Base-by-base conservation (phyloP, 1,284 basidiomycete species). In the Erythrobasidium hasegawianum region DNA sequence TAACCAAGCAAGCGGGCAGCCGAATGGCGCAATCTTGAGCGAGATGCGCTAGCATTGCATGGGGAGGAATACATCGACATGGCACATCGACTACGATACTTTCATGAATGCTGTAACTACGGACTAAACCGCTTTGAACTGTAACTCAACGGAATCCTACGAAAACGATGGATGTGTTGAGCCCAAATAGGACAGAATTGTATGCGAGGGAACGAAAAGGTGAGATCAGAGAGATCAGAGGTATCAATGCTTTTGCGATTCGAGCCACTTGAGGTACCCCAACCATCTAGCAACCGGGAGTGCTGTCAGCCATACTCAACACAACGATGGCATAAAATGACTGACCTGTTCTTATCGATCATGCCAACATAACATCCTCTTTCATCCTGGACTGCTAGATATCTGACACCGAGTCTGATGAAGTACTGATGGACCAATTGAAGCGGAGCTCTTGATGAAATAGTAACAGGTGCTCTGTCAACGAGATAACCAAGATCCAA, bases 271-370 rank as follows among this genome's bases (percentile, higher is more conserved):
- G 2, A 65, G 56, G 33, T 65, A 65, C 16, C 62, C 62, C 11
- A 65, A 56, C 62, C 62, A 65, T 58, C 62, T 64, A 50, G 39
- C 14, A 29, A n/a, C n/a, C n/a, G 14, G 29, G 24, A 9, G 20
- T 10, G 16, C 3, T 14, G 18, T 14, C 24, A 45, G 26, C 9
- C 13, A 14, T 14, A 41, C 1, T 33, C 1, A 26, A 43, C 8
- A 13, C 1, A n/a, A 9, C n/a, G 29, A 27, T n/a, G 1, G 18
- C 11, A n/a, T 22, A 4, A 5, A 52, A 14, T 5, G 24, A 94
- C 82, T 90, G 90, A 96, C 1, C 84, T 85, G 78, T 94, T 94
- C 82, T 96, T 96, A 77, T 93, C 89, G 67, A 97, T 88, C 10
- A 94, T 82, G 7, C 94, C 94, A 73, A 88, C 86, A 75, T 93